These are phyloP conservation scores for Digitaria exilis DNA, from an alignment of 202 grass and related monocot species.

Conservation along the genomic window DNA sequence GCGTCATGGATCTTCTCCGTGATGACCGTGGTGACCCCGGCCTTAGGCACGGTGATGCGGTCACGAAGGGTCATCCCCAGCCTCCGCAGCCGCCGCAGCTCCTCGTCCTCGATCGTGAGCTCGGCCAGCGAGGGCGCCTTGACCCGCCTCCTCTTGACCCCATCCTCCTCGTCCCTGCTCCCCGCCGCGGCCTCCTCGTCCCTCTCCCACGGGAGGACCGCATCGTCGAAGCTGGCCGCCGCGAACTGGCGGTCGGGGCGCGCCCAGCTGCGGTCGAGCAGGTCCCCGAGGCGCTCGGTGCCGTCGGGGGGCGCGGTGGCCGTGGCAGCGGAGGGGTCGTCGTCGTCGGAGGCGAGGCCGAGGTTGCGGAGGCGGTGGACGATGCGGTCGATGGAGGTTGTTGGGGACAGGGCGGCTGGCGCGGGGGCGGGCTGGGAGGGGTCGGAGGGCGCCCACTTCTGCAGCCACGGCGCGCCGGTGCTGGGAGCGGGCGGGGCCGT, in stretches of 20 bases:
- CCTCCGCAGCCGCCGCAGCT: conserved; percentile 76
- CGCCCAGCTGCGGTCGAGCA: conserved; percentile 84
- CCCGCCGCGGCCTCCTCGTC: conserved; percentile 30
- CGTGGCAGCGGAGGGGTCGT: conserved; percentile 40
- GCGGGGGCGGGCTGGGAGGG: conserved; percentile 20
- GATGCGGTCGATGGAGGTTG: conserved; percentile 85
- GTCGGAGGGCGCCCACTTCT: conserved; percentile 63
- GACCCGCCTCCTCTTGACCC: conserved; percentile 50
- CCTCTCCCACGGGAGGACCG: conserved; percentile 77
- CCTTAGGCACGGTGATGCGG: conserved; percentile 90
- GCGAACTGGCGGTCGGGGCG: conserved; percentile 59
- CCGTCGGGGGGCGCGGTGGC: conserved; percentile 41
- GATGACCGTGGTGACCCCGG: conserved; percentile 77
- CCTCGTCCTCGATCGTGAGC: conserved; percentile 85
- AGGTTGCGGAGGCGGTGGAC: conserved; percentile 93
- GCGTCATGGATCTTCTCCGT: conserved; percentile 87
- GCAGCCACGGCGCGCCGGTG: conserved; percentile 63
- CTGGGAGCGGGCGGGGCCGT: conserved; percentile 27
- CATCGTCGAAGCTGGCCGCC: conserved; percentile 38
- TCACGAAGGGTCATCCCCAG: conserved; percentile 73
- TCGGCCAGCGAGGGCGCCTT: conserved; percentile 82
- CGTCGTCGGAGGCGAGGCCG: conserved; percentile 64
- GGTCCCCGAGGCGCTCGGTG: conserved; percentile 68
- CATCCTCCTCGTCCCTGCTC: conserved; percentile 33
- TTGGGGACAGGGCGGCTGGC: conserved; percentile 17